phyloP scores from a whole-genome alignment of 2,329 filamentous ascomycete genomes.

The Endoconidiophora polonica region DNA sequence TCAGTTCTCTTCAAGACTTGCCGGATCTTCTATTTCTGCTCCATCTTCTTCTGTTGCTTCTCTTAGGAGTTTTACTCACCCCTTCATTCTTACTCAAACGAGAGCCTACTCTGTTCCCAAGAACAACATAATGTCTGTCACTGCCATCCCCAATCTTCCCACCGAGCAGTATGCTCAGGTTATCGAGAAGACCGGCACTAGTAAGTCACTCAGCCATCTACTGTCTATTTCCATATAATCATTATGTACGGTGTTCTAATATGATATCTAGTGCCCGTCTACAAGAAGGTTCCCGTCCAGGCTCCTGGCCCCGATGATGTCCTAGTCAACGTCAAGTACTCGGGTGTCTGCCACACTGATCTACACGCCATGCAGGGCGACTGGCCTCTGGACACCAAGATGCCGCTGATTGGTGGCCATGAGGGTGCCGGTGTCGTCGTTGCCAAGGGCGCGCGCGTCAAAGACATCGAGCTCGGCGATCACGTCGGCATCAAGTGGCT shows the following conservation, averaged over 20 bases:
- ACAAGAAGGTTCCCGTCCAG: slow-evolving; percentile 68
- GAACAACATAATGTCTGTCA: slow-evolving; percentile 18
- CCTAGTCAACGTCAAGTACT: slow-evolving; percentile 79
- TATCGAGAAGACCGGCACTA: slow-evolving; percentile 61
- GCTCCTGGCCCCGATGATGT: slow-evolving; percentile 79
- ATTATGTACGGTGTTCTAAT: not conserved
- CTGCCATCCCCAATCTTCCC: slow-evolving; percentile 38
- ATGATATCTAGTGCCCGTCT: slow-evolving; percentile 35
- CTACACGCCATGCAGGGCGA: slow-evolving; percentile 67
- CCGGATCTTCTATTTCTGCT: not conserved
- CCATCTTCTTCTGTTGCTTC: not conserved
- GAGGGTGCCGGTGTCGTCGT: slow-evolving; percentile 72
- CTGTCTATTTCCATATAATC: not conserved
- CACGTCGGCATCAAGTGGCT: slow-evolving; percentile 86
- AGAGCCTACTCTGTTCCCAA: slow-evolving; percentile 9
- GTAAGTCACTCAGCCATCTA: slow-evolving; percentile 25
- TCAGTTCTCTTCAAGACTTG: not conserved
- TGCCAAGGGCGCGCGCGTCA: slow-evolving; percentile 57
- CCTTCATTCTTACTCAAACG: not conserved
- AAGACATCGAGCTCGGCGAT: slow-evolving; percentile 66
- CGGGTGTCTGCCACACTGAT: slow-evolving; percentile 83
- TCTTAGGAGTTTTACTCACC: not conserved
- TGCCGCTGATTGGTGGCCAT: slow-evolving; percentile 72
- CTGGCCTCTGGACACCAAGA: slow-evolving; percentile 71
- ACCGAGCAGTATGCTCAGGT: slow-evolving; percentile 84